Conservation (phyloP, 345 rosid genomes). For the Acer yangbiense region DNA sequence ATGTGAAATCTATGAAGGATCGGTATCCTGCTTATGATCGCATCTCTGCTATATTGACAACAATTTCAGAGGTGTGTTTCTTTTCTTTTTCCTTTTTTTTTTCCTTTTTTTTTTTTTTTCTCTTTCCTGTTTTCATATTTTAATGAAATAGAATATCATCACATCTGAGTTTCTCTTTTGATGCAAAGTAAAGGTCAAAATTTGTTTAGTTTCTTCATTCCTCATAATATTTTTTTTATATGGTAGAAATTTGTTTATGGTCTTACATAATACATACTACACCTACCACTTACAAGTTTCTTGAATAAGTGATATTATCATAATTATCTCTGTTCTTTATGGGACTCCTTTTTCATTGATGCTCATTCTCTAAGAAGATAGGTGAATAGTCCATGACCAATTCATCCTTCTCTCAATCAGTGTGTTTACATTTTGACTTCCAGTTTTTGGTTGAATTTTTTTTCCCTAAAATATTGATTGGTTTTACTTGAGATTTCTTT, state of each 20-base stretch:
- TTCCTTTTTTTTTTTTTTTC: background rate
- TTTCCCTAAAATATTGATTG: background rate
- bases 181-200: background rate
- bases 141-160: background rate
- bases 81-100: slow-evolving; percentile 4
- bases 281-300: background rate
- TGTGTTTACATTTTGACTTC: background rate
- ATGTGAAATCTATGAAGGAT: slow-evolving; percentile 75
- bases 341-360: background rate
- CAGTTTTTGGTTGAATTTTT: background rate
- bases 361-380: too few relatives aligned
- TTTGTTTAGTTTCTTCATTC: background rate
- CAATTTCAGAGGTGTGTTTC: slow-evolving; percentile 72
- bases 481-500: background rate
- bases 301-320: background rate
- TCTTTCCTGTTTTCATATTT: background rate
- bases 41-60: slow-evolving; percentile 85
- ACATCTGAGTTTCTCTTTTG: background rate
- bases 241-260: background rate
- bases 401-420: background rate
- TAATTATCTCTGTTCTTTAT: background rate
- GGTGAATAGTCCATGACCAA: background rate
- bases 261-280: background rate
- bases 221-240: background rate
- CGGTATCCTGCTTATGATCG: slow-evolving; percentile 89